A percentile compares a stretch with the other conserved stretches of the same genome.
These are phyloP conservation scores for Colletotrichum camelliae DNA, from an alignment of 2,329 filamentous ascomycete species.

Conservation along the genomic window DNA sequence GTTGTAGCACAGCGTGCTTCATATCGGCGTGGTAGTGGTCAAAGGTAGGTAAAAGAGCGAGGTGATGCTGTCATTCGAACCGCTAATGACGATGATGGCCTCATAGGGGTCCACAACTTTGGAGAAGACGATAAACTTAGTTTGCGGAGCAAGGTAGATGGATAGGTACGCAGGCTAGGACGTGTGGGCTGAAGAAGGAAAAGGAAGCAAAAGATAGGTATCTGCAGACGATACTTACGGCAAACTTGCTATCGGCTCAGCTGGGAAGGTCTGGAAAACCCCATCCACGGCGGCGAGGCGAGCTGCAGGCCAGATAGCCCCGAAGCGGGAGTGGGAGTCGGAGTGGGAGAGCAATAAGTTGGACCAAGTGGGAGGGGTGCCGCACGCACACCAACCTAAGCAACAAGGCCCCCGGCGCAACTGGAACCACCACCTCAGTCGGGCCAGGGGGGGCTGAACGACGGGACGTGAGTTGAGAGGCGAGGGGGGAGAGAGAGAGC, in stretches of 20 bases:
- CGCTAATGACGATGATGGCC: not conserved
- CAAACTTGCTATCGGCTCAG: constrained; percentile 8
- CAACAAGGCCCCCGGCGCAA: constrained; percentile 18
- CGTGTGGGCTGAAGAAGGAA: not conserved
- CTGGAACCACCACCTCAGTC: not conserved
- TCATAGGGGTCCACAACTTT: constrained; percentile 2
- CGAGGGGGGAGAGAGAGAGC: not conserved
- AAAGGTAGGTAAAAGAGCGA: not conserved
- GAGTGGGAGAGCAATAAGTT: not conserved
- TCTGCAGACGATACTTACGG: constrained; percentile 4
- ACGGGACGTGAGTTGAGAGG: not conserved
- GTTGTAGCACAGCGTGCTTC: not conserved
- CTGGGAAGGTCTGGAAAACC: not conserved
- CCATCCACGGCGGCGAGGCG: constrained; percentile 12
- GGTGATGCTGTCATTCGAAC: constrained; percentile 3
- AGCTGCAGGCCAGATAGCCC: constrained; percentile 19
- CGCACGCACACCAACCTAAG: not conserved
- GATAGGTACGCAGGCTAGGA: not conserved
- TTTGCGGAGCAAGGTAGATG: not conserved
- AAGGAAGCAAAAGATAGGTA: not conserved
- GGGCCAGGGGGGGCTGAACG: not conserved
- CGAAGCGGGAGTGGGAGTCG: constrained; percentile 2
- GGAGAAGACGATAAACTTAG: not conserved
- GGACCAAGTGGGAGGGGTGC: not conserved
- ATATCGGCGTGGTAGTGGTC: constrained; percentile 1